A percentile compares a stretch with the other conserved stretches of the same genome.
These are phyloP conservation scores for Primulina eburnea DNA, from an alignment of 257 asterid species.

Conservation along the genomic window DNA sequence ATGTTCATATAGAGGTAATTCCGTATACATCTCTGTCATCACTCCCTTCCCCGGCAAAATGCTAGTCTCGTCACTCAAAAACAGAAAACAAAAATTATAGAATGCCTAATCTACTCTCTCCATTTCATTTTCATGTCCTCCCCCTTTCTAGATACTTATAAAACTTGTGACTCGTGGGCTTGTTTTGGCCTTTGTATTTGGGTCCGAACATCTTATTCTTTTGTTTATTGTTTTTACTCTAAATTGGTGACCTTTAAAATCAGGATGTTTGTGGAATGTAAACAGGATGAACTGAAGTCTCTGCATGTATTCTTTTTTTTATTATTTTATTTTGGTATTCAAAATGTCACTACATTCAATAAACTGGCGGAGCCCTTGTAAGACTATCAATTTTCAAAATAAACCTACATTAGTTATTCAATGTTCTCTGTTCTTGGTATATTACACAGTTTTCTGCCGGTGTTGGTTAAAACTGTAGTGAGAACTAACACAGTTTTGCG, in stretches of 20 bases:
- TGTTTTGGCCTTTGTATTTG: not conserved
- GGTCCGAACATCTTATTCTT: not conserved
- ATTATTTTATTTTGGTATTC: not conserved
- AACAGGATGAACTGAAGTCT: conserved; percentile 5
- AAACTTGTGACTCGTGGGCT: not conserved
- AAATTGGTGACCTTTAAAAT: conserved; percentile 6
- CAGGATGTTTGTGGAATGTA: conserved; percentile 6
- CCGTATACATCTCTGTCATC: not conserved
- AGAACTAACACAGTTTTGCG: not conserved
- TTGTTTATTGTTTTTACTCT: not conserved
- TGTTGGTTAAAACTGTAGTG: not conserved
- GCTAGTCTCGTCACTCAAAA: not conserved
- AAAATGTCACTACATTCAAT: not conserved
- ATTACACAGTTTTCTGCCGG: not conserved
- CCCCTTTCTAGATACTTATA: not conserved
- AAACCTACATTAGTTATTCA: not conserved
- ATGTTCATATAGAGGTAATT: too few relatives aligned
- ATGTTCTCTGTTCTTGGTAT: conserved; percentile 9
- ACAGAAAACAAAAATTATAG: not conserved
- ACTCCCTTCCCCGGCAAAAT: not conserved
- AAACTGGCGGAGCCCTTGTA: not conserved
- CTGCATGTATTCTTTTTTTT: not conserved
- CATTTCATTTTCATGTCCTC: not conserved
- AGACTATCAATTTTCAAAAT: not conserved
- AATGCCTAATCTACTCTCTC: not conserved